Evolutionary conservation across 306 rosid species (phyloP).

Genomic region (Elaeagnus macrophylla): DNA sequence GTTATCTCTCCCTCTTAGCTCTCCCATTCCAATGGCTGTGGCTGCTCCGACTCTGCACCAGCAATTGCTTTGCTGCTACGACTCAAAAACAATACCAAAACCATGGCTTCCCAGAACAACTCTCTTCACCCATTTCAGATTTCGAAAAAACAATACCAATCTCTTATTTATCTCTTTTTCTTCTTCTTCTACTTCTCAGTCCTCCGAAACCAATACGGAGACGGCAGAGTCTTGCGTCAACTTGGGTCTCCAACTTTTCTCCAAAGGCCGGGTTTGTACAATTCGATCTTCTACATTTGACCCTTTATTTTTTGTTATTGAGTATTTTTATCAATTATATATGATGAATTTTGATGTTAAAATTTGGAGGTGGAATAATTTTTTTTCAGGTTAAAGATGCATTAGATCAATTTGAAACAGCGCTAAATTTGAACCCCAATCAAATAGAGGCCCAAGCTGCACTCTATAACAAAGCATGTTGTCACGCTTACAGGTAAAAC

Average conservation of each 20-base stretch:
- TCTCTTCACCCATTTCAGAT: slow-evolving; percentile 20
- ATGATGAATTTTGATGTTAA: background rate
- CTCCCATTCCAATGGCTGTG: slow-evolving; percentile 41
- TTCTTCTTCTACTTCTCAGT: slow-evolving; percentile 57
- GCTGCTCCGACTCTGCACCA: slow-evolving; percentile 42
- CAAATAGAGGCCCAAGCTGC: slow-evolving; percentile 93
- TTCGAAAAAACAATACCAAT: slow-evolving; percentile 19
- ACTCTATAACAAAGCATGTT: slow-evolving; percentile 90
- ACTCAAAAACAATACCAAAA: slow-evolving; percentile 23
- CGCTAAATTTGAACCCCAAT: slow-evolving; percentile 71
- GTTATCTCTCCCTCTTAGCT: slow-evolving; percentile 9
- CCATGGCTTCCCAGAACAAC: slow-evolving; percentile 26
- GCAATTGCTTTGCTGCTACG: slow-evolving; percentile 41
- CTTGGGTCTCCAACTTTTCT: slow-evolving; percentile 82
- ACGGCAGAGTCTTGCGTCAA: slow-evolving; percentile 81
- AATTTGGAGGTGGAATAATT: background rate
- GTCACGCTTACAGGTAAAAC: slow-evolving; percentile 77
- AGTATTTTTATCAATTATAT: slow-evolving; percentile 3
- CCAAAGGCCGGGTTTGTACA: slow-evolving; percentile 71
- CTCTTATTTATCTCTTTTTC: slow-evolving; percentile 34
- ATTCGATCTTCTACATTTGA: background rate
- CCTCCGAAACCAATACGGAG: slow-evolving; percentile 48
- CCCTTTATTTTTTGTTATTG: background rate
- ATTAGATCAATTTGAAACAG: slow-evolving; percentile 73
- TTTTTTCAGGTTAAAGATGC: slow-evolving; percentile 86